Percentiles rank a stretch among this genome's conserved stretches.
Evolutionary conservation across 371 early-diverging fungal species (phyloP).

Genomic region (Mortierella sp.): DNA sequence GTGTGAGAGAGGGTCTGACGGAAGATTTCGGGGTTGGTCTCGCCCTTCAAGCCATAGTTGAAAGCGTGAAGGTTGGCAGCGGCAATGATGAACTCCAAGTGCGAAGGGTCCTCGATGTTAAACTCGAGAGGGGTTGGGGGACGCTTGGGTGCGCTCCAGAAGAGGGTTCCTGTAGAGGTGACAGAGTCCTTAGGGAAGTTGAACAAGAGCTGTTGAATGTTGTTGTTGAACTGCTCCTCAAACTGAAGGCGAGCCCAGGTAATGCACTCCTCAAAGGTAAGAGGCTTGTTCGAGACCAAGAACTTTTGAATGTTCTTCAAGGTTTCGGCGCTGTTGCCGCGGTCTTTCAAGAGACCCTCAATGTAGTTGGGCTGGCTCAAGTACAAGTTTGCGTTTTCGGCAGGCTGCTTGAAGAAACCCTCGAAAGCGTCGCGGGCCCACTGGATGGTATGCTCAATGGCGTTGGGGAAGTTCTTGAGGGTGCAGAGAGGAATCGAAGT

Average conservation of each 20-base stretch:
- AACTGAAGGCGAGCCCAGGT: conserved; percentile 94
- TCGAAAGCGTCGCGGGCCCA: conserved; percentile 99
- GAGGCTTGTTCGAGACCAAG: conserved; percentile 85
- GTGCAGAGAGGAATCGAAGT: conserved; percentile 99
- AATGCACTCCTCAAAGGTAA: conserved; percentile 93
- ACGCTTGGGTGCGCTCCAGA: conserved; percentile 99
- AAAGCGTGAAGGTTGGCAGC: conserved; percentile 97
- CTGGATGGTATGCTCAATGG: conserved; percentile 99
- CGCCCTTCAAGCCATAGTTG: conserved; percentile 93
- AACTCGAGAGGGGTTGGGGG: conserved; percentile 93
- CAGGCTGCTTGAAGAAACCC: conserved; percentile 92
- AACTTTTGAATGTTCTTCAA: conserved; percentile 64
- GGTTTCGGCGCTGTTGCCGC: conserved; percentile 69
- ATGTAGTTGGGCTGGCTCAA: conserved; percentile 88
- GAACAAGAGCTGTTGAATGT: conserved; percentile 93
- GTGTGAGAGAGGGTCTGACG: conserved; percentile 75
- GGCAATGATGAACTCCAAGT: conserved; percentile 94
- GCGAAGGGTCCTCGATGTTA: conserved; percentile 83
- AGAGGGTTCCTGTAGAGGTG: conserved; percentile 94
- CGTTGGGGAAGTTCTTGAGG: conserved; percentile 99
- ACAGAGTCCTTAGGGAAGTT: conserved; percentile 97
- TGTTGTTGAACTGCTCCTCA: conserved; percentile 95
- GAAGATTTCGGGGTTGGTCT: conserved; percentile 81
- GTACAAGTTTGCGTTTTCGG: conserved; percentile 95
- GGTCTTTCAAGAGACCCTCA: conserved; percentile 85